Percentiles rank a stretch among this genome's conserved stretches.
Evolutionary conservation across 2,329 filamentous ascomycete species (phyloP).

Genomic region (Ambrosiella xylebori): DNA sequence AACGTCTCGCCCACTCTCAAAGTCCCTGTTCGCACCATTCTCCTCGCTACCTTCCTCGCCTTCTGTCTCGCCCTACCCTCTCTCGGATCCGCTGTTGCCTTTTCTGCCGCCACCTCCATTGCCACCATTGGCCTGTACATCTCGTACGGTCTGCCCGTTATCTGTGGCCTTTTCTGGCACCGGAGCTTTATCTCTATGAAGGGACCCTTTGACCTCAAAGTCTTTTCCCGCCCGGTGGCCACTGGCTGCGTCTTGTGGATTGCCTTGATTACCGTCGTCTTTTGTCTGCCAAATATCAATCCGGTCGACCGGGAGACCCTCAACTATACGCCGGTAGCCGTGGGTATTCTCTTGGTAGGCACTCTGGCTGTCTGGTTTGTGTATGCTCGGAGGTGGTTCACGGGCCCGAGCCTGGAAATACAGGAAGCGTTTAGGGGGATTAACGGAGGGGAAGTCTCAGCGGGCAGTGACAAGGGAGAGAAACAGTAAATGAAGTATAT

Average conservation of each 20-base stretch:
- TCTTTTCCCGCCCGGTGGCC: constrained; percentile 29
- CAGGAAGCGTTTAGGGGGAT: constrained; percentile 25
- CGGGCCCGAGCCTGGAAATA: constrained; percentile 36
- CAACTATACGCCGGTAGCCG: constrained; percentile 42
- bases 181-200: constrained; percentile 30
- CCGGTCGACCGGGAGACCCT: constrained; percentile 38
- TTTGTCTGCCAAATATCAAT: constrained; percentile 38
- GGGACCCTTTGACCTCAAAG: constrained; percentile 36
- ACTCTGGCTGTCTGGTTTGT: constrained; percentile 31
- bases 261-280: constrained; percentile 35
- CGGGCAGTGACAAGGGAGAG: neutral
- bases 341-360: constrained; percentile 36
- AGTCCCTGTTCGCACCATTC: constrained; percentile 34
- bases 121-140: constrained; percentile 42
- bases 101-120: constrained; percentile 40
- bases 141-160: constrained; percentile 38
- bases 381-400: constrained; percentile 38
- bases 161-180: constrained; percentile 35
- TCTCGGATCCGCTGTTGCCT: constrained; percentile 36
- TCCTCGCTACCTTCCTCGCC: constrained; percentile 35
- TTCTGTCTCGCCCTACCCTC: constrained; percentile 39
- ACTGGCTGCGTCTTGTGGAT: constrained; percentile 34
- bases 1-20: constrained; percentile 32
- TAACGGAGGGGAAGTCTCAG: neutral
- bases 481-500: neutral